Base-by-base conservation (phyloP, 2,329 filamentous ascomycete genomes). In the Cordyceps cateniannulata region DNA sequence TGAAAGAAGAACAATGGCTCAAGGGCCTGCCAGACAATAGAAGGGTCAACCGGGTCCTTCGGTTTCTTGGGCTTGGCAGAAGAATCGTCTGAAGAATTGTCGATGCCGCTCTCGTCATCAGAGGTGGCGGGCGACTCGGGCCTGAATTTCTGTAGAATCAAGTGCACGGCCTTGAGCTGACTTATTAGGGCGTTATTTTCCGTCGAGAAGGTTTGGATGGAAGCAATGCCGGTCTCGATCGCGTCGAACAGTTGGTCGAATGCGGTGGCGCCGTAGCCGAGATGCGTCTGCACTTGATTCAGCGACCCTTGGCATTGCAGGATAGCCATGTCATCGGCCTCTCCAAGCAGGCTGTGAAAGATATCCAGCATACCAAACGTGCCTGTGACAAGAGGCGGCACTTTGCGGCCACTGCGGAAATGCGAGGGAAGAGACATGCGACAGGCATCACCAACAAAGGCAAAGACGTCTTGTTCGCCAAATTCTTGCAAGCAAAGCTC, bases 11-110 rank as follows among this genome's bases (percentile, higher is more conserved):
- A 91, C 2, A 91, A 89, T 32, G 88, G 84, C 51, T 87, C 88
- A 70, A 97, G 95, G 67, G 96, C 86, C 6, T 93, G 93, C 64
- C 91, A 86, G 63, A 97, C 81, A 71, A 92, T 69, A 24, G 60
- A 52, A 20, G 60, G 60, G 22, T 61, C 60, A 71, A 66, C 14
- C 69, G 70, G 20, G 12, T 40, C 10, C 5, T 35, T 14, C 3
- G 25, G 9, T 7, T 45, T 57, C 24, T 35, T 49, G 32, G 24
- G n/a, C 14, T 50, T 18, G 4, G 14, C 24, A 24, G 20, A 5
- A 9, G 65, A 68, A 6, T 66, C 64, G 5, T 48, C 32, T 1
- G 22, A 20, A n/a, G 62, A 65, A 8, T 65, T 65, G 32, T 69
- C 62, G 8, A 4, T 18, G n/a, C 63, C 66, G 12, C 66, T 66